A percentile compares a stretch with the other conserved stretches of the same genome.
Conservation (phyloP, 768 basidiomycete genomes). For the Mycena chlorophos region DNA sequence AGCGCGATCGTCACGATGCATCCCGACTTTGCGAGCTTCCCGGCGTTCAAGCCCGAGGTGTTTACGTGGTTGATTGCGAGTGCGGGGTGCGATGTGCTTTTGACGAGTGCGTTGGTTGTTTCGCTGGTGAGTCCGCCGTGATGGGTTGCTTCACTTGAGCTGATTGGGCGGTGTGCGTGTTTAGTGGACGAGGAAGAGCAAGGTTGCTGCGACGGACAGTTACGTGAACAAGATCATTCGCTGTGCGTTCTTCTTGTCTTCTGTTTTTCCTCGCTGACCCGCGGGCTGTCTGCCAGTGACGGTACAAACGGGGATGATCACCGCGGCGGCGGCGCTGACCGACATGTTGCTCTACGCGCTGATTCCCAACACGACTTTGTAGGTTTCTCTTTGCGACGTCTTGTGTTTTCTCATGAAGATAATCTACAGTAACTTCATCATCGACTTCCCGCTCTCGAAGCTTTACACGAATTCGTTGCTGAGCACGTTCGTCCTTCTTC, state of each 20-base stretch:
- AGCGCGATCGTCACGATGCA: slow-evolving; percentile 6
- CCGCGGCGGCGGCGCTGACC: slow-evolving; percentile 7
- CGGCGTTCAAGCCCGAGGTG: slow-evolving; percentile 9
- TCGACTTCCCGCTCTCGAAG: slow-evolving; percentile 17
- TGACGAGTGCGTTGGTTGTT: slow-evolving; percentile 10
- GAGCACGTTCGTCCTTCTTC: too few relatives aligned
- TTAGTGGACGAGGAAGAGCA: slow-evolving; percentile 15
- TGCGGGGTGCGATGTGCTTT: slow-evolving; percentile 13
- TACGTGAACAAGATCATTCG: slow-evolving; percentile 21
- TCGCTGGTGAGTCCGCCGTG: slow-evolving; percentile 3
- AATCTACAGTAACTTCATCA: slow-evolving; percentile 8
- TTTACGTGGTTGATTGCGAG: slow-evolving; percentile 16
- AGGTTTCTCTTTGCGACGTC: background rate
- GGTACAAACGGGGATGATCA: slow-evolving; percentile 17
- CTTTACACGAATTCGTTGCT: slow-evolving; percentile 19
- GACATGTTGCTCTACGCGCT: slow-evolving; percentile 11
- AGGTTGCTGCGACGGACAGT: slow-evolving; percentile 10
- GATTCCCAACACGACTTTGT: slow-evolving; percentile 4
- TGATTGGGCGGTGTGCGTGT: background rate
- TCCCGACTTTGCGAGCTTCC: slow-evolving; percentile 7
- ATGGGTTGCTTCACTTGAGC: background rate
- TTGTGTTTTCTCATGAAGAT: background rate
- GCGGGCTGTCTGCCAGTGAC: slow-evolving; percentile 1
- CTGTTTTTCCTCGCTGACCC: background rate
- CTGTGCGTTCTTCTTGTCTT: background rate